Evolutionary conservation across 139 green algal genomes (phyloP).

Genomic region (Gonium pectorale): DNA sequence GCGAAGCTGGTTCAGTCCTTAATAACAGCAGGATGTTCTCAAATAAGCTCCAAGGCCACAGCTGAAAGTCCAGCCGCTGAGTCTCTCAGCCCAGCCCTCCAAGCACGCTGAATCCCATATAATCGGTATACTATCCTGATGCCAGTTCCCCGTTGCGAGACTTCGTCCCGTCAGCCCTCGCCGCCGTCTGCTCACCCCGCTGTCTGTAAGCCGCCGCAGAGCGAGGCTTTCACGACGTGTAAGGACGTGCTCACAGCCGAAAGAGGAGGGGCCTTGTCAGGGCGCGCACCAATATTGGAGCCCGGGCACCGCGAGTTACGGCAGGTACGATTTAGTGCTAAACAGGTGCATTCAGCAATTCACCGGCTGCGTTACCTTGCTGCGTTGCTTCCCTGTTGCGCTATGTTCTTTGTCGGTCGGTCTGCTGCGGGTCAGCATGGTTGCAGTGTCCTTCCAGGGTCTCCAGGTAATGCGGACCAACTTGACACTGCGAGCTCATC

Average conservation of each 20-base stretch:
- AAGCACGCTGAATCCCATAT: background rate
- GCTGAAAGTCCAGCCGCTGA: background rate
- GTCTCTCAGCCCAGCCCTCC: background rate
- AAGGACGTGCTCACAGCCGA: constrained; percentile 23
- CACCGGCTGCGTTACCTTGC: too few species aligned
- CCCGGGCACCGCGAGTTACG: too few species aligned
- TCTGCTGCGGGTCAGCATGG: too few species aligned
- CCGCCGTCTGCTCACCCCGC: constrained; percentile 38
- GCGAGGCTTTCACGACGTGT: constrained; percentile 33
- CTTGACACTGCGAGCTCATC: too few species aligned
- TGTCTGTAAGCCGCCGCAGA: constrained; percentile 7
- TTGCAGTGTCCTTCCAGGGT: too few species aligned
- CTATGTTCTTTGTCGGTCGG: too few species aligned
- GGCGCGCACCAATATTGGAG: background rate
- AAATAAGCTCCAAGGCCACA: background rate
- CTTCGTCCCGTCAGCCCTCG: background rate
- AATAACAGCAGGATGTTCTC: background rate
- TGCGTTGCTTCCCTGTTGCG: too few species aligned
- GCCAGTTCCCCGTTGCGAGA: background rate
- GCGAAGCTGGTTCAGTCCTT: background rate
- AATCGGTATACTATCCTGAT: background rate
- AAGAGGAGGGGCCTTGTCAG: background rate
- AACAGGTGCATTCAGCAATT: too few species aligned
- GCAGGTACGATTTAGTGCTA: too few species aligned
- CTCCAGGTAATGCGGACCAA: too few species aligned